A percentile compares a stretch with the other conserved stretches of the same genome.
phyloP scores from a whole-genome alignment of 78 protist genomes.

The Creolimax fragrantissima region DNA sequence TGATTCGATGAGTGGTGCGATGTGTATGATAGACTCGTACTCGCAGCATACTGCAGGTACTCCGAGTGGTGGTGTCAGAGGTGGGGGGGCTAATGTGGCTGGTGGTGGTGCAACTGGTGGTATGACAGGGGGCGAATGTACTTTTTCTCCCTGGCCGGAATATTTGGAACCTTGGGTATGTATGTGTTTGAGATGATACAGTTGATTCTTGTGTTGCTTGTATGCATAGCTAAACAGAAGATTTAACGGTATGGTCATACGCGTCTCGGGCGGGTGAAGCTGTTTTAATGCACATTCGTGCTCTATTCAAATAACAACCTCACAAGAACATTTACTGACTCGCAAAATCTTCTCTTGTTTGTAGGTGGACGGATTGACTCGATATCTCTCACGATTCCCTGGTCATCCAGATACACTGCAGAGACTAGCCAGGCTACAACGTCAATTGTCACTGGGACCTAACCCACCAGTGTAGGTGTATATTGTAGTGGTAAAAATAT shows the following conservation, averaged over 20 bases:
- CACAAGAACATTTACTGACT: not conserved
- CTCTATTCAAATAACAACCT: not conserved
- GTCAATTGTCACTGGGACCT: not conserved
- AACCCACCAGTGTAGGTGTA: too few relatives aligned
- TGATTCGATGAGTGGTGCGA: not conserved
- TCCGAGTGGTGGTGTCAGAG: not conserved
- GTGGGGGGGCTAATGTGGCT: not conserved
- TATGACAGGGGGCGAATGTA: not conserved
- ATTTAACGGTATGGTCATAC: not conserved
- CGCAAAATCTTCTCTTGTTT: not conserved
- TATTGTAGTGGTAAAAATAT: too few relatives aligned
- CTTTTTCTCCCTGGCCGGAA: not conserved
- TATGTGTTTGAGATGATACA: not conserved
- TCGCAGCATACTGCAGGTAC: not conserved
- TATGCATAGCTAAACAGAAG: too few relatives aligned
- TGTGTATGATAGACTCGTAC: not conserved
- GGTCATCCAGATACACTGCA: not conserved
- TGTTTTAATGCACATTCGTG: not conserved
- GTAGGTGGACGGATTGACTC: not conserved
- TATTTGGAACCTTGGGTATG: not conserved
- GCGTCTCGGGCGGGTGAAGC: not conserved
- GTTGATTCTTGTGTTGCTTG: not conserved
- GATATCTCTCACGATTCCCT: not conserved
- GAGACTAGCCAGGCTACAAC: not conserved
- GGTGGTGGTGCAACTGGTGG: not conserved